Percentiles rank a stretch among this genome's conserved stretches.
These are phyloP conservation scores for Colletotrichum camelliae DNA, from an alignment of 2,329 filamentous ascomycete species.

Conservation along the genomic window DNA sequence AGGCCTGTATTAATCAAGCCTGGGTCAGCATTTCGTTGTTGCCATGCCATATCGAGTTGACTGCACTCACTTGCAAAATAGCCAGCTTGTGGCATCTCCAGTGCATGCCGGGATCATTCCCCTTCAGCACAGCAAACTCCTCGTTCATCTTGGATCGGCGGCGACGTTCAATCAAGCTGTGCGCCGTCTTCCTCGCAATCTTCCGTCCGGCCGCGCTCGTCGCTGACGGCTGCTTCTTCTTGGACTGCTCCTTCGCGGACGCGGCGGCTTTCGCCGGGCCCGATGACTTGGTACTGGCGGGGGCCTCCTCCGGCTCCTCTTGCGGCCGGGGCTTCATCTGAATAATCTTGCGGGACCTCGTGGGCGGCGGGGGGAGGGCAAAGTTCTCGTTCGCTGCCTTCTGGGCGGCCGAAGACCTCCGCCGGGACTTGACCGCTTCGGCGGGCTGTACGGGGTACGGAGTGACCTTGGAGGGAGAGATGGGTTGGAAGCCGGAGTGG, in stretches of 20 bases:
- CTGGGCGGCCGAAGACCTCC: slow-evolving; percentile 53
- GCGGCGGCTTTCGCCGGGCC: slow-evolving; percentile 24
- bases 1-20: slow-evolving; percentile 65
- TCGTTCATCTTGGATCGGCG: slow-evolving; percentile 98
- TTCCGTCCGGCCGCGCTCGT: slow-evolving; percentile 90
- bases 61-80: slow-evolving; percentile 78
- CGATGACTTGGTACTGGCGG: slow-evolving; percentile 16
- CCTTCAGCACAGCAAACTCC: slow-evolving; percentile 89
- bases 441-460: slow-evolving; percentile 53
- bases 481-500: slow-evolving; percentile 10
- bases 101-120: slow-evolving; percentile 94
- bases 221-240: slow-evolving; percentile 78
- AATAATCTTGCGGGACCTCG: slow-evolving; percentile 92
- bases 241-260: slow-evolving; percentile 36
- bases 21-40: not conserved
- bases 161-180: slow-evolving; percentile 90
- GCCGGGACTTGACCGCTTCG: slow-evolving; percentile 58
- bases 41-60: not conserved
- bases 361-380: slow-evolving; percentile 88
- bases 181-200: slow-evolving; percentile 93
- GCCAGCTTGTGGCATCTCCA: slow-evolving; percentile 98
- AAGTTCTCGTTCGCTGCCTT: slow-evolving; percentile 66
- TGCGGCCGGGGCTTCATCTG: slow-evolving; percentile 83
- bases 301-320: slow-evolving; percentile 35
- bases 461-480: slow-evolving; percentile 27